Percentiles rank a stretch among this genome's conserved stretches.
phyloP scores from a whole-genome alignment of 2,329 filamentous ascomycete species.

The Dactylellina cionopaga region DNA sequence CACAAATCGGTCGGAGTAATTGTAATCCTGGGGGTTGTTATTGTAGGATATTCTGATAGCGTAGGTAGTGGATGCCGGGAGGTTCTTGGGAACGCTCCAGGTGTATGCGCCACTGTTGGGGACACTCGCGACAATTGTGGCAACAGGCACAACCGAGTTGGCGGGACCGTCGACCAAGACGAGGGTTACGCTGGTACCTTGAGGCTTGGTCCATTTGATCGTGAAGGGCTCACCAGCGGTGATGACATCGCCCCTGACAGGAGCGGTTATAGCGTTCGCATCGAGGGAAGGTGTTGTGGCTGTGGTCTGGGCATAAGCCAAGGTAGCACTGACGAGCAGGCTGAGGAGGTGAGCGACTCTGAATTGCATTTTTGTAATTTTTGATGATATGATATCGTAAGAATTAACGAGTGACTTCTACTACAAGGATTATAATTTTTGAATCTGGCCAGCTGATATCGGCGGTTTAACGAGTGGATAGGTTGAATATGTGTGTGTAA shows the following conservation, averaged over 20 bases:
- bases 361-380: conserved; percentile 32
- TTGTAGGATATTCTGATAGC: conserved; percentile 41
- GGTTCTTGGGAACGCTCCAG: conserved; percentile 27
- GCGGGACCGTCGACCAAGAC: conserved; percentile 34
- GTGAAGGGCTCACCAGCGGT: conserved; percentile 14
- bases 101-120: conserved; percentile 27
- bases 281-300: not conserved
- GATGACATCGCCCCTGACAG: conserved; percentile 25
- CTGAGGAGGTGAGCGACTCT: conserved; percentile 3
- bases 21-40: conserved; percentile 33
- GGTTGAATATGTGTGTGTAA: not conserved
- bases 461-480: not conserved
- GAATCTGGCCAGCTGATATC: conserved; percentile 1
- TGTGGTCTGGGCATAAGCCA: not conserved
- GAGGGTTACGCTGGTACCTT: conserved; percentile 21
- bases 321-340: conserved; percentile 18
- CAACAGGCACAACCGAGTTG: conserved; percentile 6
- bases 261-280: conserved; percentile 43
- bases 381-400: conserved; percentile 7
- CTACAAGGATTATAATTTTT: not conserved
- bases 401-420: conserved; percentile 5
- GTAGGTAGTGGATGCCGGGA: conserved; percentile 26
- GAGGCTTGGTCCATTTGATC: conserved; percentile 44
- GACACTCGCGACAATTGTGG: not conserved
- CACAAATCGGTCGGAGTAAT: conserved; percentile 42